A percentile compares a stretch with the other conserved stretches of the same genome.
Evolutionary conservation across 2,329 filamentous ascomycete genomes (phyloP).

Genomic region (Fusarium sp.): DNA sequence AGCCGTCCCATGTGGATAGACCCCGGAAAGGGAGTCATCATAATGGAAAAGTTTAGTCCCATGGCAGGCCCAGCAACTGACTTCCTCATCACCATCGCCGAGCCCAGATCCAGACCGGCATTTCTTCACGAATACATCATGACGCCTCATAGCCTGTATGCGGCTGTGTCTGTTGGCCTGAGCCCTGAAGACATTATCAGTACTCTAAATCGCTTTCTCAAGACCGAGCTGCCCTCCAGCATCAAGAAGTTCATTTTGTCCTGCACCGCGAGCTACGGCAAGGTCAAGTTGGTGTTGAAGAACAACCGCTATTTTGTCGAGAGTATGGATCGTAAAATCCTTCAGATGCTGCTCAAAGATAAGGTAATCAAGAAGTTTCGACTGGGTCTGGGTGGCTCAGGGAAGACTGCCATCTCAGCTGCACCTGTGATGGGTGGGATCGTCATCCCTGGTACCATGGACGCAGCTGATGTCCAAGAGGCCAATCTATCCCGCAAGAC

Average conservation of each 20-base stretch:
- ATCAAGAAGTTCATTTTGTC: constrained; percentile 74
- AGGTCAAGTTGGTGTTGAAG: constrained; percentile 87
- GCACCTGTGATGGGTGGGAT: constrained; percentile 80
- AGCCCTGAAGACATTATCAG: constrained; percentile 68
- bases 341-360: constrained; percentile 80
- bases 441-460: constrained; percentile 86
- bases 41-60: constrained; percentile 88
- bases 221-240: constrained; percentile 76
- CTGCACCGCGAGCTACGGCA: constrained; percentile 84
- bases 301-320: constrained; percentile 89
- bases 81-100: constrained; percentile 89
- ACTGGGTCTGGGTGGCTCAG: constrained; percentile 70
- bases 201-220: constrained; percentile 81
- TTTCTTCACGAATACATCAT: constrained; percentile 88
- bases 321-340: constrained; percentile 77
- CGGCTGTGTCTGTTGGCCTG: constrained; percentile 85
- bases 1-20: constrained; percentile 90
- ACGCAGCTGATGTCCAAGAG: constrained; percentile 83
- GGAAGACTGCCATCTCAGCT: constrained; percentile 72
- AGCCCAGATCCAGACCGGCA: constrained; percentile 82
- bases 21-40: constrained; percentile 78
- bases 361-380: constrained; percentile 76
- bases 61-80: constrained; percentile 82
- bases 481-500: constrained; percentile 48
- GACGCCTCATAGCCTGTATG: constrained; percentile 86